A percentile compares a stretch with the other conserved stretches of the same genome.
Conservation (phyloP, 495 filamentous ascomycete species). For the Penicillium malachiteum region DNA sequence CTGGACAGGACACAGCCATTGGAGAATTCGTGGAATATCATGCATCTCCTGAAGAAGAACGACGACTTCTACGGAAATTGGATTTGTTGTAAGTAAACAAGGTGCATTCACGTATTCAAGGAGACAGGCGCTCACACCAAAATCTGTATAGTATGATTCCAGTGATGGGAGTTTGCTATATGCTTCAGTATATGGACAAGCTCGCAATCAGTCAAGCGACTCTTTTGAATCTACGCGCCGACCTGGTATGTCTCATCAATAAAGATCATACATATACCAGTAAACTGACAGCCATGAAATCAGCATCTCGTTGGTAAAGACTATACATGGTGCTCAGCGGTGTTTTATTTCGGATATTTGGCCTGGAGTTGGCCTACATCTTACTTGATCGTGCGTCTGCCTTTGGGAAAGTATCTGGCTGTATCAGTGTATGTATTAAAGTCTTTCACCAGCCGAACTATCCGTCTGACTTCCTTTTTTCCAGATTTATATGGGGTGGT, state of each 20-base stretch:
- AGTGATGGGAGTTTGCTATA: slow-evolving; percentile 43
- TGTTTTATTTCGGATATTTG: slow-evolving; percentile 53
- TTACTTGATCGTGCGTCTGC: slow-evolving; percentile 51
- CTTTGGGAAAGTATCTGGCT: slow-evolving; percentile 50
- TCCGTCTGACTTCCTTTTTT: not conserved
- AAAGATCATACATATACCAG: not conserved
- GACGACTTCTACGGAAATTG: slow-evolving; percentile 29
- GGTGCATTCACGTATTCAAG: not conserved
- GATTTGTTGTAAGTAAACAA: slow-evolving; percentile 28
- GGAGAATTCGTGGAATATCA: slow-evolving; percentile 33
- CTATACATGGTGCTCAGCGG: slow-evolving; percentile 46
- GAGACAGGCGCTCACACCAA: not conserved
- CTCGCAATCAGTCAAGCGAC: slow-evolving; percentile 55
- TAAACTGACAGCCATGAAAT: not conserved
- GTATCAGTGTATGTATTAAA: slow-evolving; percentile 14
- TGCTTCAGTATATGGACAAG: slow-evolving; percentile 60
- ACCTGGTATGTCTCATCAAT: slow-evolving; percentile 27
- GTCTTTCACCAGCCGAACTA: not conserved
- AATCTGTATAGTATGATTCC: slow-evolving; percentile 42
- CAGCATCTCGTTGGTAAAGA: slow-evolving; percentile 36
- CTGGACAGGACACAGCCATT: slow-evolving; percentile 29
- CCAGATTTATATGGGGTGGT: slow-evolving; percentile 22
- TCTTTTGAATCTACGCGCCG: slow-evolving; percentile 45
- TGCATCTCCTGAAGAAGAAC: slow-evolving; percentile 24
- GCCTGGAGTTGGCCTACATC: slow-evolving; percentile 50